Base-by-base conservation (phyloP, 2,329 filamentous ascomycete species). In the Cordyceps sp. region DNA sequence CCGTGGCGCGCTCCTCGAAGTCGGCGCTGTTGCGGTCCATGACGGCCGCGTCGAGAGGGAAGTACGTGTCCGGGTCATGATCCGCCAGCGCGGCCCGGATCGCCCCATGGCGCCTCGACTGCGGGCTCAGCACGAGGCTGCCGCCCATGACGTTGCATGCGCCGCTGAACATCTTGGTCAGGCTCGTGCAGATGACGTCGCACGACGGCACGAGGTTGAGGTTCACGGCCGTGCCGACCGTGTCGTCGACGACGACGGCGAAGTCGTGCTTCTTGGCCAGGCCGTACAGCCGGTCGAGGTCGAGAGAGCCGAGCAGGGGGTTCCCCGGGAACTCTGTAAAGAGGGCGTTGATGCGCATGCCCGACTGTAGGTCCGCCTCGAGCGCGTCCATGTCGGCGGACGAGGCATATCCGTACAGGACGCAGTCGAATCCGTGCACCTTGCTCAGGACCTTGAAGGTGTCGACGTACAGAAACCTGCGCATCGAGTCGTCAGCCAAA, bases 111-210 rank as follows among this genome's bases (percentile, higher is more conserved):
- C 49, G 37, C 3, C 35, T 37, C 0, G 58, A 61, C 9, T 46
- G 39, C 0, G 62, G 62, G 34, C 62, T 63, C 20, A 69, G 43
- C 14, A 58, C 49, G 9, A 53, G 39, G 35, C 57, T 59, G 9
- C 59, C 66, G 16, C 50, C 64, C 55, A 70, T 62, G 28, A 66
- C 60, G 37, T 73, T 62, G 18, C 63, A 60, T 37, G 59, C 60
- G 4, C 69, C 69, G 33, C 54, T 66, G 39, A 73, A 72, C 14
- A 58, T 57, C 42, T 72, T 72, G 5, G 66, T 70, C 18, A 71
- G 47, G 22, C 57, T 62, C 2, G 60, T 62, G n/a, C 65, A 44
- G 15, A 71, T 34, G 1, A 66, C 45, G 39, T 73, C 66, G 9
- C 61, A 61, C 0, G 53, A 52, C 1, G 48, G 42, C 2, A 64